Base-by-base conservation (phyloP, 1,284 basidiomycete species). In the Cryptococcus sp. region DNA sequence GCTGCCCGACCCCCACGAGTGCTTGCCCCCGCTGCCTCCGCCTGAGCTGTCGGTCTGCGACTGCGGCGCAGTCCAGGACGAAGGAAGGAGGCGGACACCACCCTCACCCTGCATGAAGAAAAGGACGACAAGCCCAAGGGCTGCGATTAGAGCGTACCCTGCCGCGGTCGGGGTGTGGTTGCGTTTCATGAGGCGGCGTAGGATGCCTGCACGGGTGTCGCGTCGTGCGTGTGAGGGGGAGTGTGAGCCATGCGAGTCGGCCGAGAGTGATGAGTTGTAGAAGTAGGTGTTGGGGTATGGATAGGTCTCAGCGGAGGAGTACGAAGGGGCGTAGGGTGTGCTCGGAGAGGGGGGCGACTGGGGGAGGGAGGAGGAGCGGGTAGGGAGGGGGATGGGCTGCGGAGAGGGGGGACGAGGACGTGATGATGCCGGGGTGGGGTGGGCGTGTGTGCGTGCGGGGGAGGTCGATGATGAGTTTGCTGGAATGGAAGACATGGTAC, bases 111-210 rank as follows among this genome's bases (percentile, higher is more conserved):
- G 15, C 13, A 43, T 8, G 12, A 59, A n/a, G 6, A 47, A 16
- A 16, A 47, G 21, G 13, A 48, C 11, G 2, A 44, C 28, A 7
- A 60, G 37, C 23, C 12, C 46, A 2, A 46, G 18, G 33, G 33
- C 24, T 15, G 24, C 33, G 23, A 46, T 11, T 8, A 54, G 20
- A 9, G 44, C 55, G 20, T 60, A 60, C 12, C 55, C 59, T 18
- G 55, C 16, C 4, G 59, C 55, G 4, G 59, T 60, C n/a, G 59
- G 59, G 20, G 37, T 37, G 20, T 38, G 48, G 49, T 52, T 52
- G 33, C 59, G 49, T 24, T 55, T 59, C 49, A 59, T 55, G 24
- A 51, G 28, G 28, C 28, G 28, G 5, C 28, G 28, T 4, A 33
- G 28, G 28, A 33, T 33, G 28, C 28, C 9, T 9, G 28, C 5